Percentiles rank a stretch among this genome's conserved stretches.
phyloP scores from a whole-genome alignment of 768 basidiomycete genomes.

The Mrakia hoshinonis region DNA sequence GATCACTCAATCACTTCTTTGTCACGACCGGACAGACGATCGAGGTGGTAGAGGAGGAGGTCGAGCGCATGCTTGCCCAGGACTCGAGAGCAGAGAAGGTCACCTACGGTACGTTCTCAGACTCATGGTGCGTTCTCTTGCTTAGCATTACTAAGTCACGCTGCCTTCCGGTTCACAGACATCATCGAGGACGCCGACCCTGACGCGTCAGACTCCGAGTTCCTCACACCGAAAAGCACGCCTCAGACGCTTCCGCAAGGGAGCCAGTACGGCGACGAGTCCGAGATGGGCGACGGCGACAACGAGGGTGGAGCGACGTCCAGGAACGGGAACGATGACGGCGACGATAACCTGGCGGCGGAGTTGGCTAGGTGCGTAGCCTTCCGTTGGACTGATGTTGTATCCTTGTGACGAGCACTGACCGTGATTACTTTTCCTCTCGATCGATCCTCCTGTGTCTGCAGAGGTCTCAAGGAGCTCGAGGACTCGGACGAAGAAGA shows the following conservation, averaged over 20 bases:
- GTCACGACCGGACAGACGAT: conserved; percentile 55
- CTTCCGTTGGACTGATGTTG: too few species aligned
- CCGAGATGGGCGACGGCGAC: conserved; percentile 25
- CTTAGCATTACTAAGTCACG: neutral
- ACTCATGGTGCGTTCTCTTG: neutral
- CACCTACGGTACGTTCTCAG: conserved; percentile 54
- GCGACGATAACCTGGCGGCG: conserved; percentile 38
- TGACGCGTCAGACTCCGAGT: conserved; percentile 80
- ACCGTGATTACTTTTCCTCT: too few species aligned
- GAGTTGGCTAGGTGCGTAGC: conserved; percentile 9
- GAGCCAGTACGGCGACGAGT: conserved; percentile 1
- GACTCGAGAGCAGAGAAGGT: conserved; percentile 67
- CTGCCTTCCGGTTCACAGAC: conserved; percentile 45
- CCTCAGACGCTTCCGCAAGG: neutral
- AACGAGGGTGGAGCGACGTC: conserved; percentile 1
- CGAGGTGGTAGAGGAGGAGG: conserved; percentile 87
- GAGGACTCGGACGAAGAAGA: conserved; percentile 45
- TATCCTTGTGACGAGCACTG: too few species aligned
- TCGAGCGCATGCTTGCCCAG: conserved; percentile 73
- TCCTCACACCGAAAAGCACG: conserved; percentile 35
- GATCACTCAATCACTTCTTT: neutral
- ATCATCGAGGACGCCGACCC: conserved; percentile 84
- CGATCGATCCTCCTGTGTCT: neutral
- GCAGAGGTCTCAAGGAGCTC: conserved; percentile 23
- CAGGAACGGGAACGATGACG: conserved; percentile 48